Conservation (phyloP, 2,329 filamentous ascomycete species). For the Stachybotrys echinatus region DNA sequence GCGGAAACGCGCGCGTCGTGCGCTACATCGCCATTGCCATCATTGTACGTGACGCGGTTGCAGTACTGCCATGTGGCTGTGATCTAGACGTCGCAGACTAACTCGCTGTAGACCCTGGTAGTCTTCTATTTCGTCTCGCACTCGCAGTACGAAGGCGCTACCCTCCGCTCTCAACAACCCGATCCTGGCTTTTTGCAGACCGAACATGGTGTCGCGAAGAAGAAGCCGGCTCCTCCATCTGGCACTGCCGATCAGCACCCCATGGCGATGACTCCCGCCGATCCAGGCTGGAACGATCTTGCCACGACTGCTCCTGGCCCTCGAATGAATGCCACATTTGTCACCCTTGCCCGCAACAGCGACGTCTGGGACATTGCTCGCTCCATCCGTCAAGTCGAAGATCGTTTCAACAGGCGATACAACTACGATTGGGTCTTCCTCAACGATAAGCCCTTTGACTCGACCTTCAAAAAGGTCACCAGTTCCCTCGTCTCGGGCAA, state of each 20-base stretch:
- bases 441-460: conserved; percentile 92
- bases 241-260: conserved; percentile 33
- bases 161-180: conserved; percentile 8
- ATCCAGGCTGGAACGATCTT: conserved; percentile 48
- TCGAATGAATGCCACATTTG: conserved; percentile 95
- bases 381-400: conserved; percentile 93
- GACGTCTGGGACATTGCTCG: conserved; percentile 96
- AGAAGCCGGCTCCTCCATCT: conserved; percentile 13
- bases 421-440: conserved; percentile 99
- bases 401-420: conserved; percentile 95
- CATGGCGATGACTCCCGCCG: conserved; percentile 46
- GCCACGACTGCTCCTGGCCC: conserved; percentile 54
- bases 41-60: conserved; percentile 56
- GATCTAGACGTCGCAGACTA: conserved; percentile 7
- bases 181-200: conserved; percentile 14
- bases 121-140: conserved; percentile 79
- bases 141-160: conserved; percentile 40
- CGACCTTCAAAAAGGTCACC: conserved; percentile 89
- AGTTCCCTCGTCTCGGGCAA: conserved; percentile 85
- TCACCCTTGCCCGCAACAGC: conserved; percentile 86
- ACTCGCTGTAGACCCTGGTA: conserved; percentile 47
- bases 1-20: conserved; percentile 68
- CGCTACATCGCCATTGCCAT: conserved; percentile 76
- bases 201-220: conserved; percentile 16
- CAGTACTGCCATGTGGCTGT: background rate